Base-by-base conservation (phyloP, 1,139 yeast genomes). In the Sporopachydermia cereana region DNA sequence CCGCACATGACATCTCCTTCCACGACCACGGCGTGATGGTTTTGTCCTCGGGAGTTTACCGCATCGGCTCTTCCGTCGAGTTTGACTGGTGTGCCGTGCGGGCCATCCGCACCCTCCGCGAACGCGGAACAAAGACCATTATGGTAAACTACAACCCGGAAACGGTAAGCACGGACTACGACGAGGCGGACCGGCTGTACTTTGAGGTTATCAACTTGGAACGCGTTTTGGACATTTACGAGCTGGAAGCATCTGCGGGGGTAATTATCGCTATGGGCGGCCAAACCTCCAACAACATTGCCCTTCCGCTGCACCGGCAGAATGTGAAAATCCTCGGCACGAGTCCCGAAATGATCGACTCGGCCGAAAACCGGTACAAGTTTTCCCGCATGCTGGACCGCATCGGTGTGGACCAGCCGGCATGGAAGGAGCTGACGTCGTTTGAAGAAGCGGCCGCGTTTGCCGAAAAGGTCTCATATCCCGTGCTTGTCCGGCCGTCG, bases 91-190 rank as follows among this genome's bases (percentile, higher is more conserved):
- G 96, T 75, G 95, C 95, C 43, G 96, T 85, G 48, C 75, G 93
- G 53, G 94, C 98, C 46, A 94, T 88, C 53, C 81, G 98, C 70
- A 86, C 98, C 41, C 74, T 91, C 61, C 79, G 98, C 59, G 85
- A 84, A 53, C 77, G 78, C 61, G 89, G 89, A 48, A 72, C 77
- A 62, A 91, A 88, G 74, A 91, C 98, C 30, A 82, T 91, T 60
- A 91, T 91, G 97, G 79, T 91, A 62, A 91, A 91, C 73, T 91
- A 91, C 71, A 91, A 91, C 68, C 98, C 98, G 45, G 98, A 91
- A 70, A 91, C 98, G 39, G 98, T 91, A 41, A 85, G 96, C 18
- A 91, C 98, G 42, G 98, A 91, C 69, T 91, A 86, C 63, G 98
- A 91, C 63, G 98, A 91, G 69, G 97, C 95, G 52, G 98, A 91